Percentiles rank a stretch among this genome's conserved stretches.
Evolutionary conservation across 345 rosid species (phyloP).

Genomic region (Citrus inodora): DNA sequence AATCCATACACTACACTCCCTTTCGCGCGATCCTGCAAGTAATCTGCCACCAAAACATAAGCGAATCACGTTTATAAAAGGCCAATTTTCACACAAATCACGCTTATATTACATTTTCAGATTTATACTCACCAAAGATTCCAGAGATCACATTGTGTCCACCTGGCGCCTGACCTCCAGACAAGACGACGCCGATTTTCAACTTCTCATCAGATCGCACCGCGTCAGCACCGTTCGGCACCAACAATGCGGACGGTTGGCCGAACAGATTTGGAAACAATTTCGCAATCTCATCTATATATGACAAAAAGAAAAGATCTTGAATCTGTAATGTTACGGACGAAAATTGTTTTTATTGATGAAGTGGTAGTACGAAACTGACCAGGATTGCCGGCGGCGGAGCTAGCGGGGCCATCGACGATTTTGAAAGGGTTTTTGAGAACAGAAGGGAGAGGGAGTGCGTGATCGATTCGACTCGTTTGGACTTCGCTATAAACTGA

Average conservation of each 20-base stretch:
- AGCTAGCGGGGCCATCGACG: slow-evolving; percentile 85
- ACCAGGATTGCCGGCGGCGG: slow-evolving; percentile 98
- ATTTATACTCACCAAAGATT: slow-evolving; percentile 60
- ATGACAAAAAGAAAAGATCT: not conserved
- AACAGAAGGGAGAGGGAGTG: slow-evolving; percentile 82
- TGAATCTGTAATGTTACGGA: not conserved
- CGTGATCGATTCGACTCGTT: slow-evolving; percentile 65
- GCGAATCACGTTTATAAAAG: not conserved
- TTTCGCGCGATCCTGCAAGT: slow-evolving; percentile 68
- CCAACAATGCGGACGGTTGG: slow-evolving; percentile 70
- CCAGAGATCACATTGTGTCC: slow-evolving; percentile 98
- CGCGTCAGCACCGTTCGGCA: slow-evolving; percentile 38
- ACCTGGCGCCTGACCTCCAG: slow-evolving; percentile 99
- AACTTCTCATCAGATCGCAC: slow-evolving; percentile 43
- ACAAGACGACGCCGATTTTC: slow-evolving; percentile 91
- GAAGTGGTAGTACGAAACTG: not conserved
- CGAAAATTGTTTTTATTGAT: not conserved
- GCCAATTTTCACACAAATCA: not conserved
- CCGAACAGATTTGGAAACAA: slow-evolving; percentile 85
- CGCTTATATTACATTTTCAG: not conserved
- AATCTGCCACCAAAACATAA: slow-evolving; percentile 47
- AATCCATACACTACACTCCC: slow-evolving; percentile 83
- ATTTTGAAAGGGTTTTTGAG: slow-evolving; percentile 57
- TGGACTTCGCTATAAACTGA: slow-evolving; percentile 90
- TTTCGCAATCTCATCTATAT: slow-evolving; percentile 80